Base-by-base conservation (phyloP, 805 yeast species). In the Lipomyces spencermartinsiae region DNA sequence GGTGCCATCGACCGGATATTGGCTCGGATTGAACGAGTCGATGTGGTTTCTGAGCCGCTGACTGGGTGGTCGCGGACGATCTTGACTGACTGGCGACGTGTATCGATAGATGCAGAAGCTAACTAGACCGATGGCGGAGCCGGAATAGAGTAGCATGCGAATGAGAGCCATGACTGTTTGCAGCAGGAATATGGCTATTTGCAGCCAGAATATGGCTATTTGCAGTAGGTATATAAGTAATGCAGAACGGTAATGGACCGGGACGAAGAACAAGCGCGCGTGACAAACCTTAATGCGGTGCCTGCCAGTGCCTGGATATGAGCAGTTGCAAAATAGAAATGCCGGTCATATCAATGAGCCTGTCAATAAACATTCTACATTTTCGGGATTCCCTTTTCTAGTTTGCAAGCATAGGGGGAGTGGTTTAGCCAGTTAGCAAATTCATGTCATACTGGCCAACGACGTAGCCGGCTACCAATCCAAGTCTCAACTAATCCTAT, bases 1-100 rank as follows among this genome's bases (percentile, higher is more conserved):
- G 9, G 56, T 53, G 29, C 56, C 6, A 53, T 53, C 34, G 56
- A 25, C 56, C 4, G 56, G 56, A 53, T 25, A 22, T 53, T 19
- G 56, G 14, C 22, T 53, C n/a, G 56, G 19, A 53, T 53, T 53
- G 34, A 53, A 53, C n/a, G 33, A 9, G 8, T 53, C 34, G 22
- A 53, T 53, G 33, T 53, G 34, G 8, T 53, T 53, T 25, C 16
- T 19, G 14, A 53, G 9, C 9, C 1, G 34, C 56, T 53, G 56
- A 31, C 29, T 19, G 8, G 22, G 56, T 8, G 56, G 34, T 53
- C 56, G 16, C 22, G 56, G n/a, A 53, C 10, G 2, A 10, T 25
- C 34, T 25, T 53, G 33, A 53, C 16, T 29, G 19, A 53, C 22
- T 53, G 56, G 56, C 29, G 56, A 53, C 34, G 56, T 53, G 22